Conservation (phyloP, 768 basidiomycete genomes). For the Mycena latifolia region DNA sequence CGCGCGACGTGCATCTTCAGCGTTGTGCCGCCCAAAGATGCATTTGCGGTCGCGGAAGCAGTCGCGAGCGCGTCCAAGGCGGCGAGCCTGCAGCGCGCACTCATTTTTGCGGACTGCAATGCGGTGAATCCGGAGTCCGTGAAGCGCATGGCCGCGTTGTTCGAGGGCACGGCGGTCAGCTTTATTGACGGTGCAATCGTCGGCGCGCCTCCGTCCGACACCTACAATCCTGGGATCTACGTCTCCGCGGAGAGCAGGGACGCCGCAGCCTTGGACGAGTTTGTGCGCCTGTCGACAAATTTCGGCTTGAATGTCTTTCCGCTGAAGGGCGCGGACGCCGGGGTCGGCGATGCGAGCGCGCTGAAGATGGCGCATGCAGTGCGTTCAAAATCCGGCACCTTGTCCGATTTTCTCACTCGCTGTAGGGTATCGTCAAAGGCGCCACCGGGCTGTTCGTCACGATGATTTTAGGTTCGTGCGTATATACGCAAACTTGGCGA, state of each 20-base stretch:
- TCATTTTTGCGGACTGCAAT: conserved; percentile 60
- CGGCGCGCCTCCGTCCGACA: conserved; percentile 55
- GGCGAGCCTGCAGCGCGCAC: background rate
- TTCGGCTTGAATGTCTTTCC: conserved; percentile 55
- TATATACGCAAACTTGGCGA: background rate
- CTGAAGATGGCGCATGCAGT: conserved; percentile 66
- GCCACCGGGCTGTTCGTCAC: conserved; percentile 53
- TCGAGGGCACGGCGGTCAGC: conserved; percentile 46
- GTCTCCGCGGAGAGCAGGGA: conserved; percentile 52
- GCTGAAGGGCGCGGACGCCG: conserved; percentile 55
- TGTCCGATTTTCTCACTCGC: too few relatives aligned
- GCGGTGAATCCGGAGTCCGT: conserved; percentile 58
- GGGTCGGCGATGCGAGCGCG: conserved; percentile 62
- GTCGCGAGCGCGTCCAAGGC: conserved; percentile 37
- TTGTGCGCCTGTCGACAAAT: conserved; percentile 45
- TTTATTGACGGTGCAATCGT: conserved; percentile 63
- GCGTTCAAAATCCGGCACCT: too few relatives aligned
- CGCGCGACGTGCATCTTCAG: conserved; percentile 56
- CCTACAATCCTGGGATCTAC: conserved; percentile 59
- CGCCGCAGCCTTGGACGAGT: conserved; percentile 46
- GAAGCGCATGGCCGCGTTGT: conserved; percentile 52
- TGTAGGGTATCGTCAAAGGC: conserved; percentile 61
- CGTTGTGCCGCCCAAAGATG: conserved; percentile 60
- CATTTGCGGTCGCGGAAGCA: conserved; percentile 48
- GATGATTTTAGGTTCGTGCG: conserved; percentile 56